Conservation (phyloP, 1,139 yeast genomes). For the Nadsonia starkeyi-henricii region DNA sequence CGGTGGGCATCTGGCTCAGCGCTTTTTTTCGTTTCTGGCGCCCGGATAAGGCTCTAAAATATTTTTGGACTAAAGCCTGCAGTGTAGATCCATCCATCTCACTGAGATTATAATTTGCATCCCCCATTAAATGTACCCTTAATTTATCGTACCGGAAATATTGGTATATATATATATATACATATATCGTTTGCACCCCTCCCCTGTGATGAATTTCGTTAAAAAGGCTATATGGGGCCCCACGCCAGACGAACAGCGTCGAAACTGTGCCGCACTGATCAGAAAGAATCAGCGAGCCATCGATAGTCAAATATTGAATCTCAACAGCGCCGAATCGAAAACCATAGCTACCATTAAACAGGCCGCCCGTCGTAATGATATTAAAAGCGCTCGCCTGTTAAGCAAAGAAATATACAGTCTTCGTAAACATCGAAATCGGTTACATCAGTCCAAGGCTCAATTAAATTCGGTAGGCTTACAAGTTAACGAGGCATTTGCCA, state of each 20-base stretch:
- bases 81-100: no score
- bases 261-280: conserved; percentile 67
- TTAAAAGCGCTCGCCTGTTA: conserved; percentile 58
- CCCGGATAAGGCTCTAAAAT: no score
- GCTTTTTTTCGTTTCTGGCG: no score
- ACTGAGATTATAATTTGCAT: conserved; percentile 1
- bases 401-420: conserved; percentile 73
- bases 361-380: conserved; percentile 67
- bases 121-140: background rate
- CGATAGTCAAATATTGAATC: conserved; percentile 53
- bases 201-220: conserved; percentile 26
- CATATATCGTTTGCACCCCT: no score
- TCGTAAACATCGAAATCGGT: conserved; percentile 57
- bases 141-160: background rate
- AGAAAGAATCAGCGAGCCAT: conserved; percentile 77
- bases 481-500: conserved; percentile 81
- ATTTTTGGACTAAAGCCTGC: no score
- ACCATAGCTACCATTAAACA: conserved; percentile 63
- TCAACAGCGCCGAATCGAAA: conserved; percentile 43
- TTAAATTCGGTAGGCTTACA: conserved; percentile 78
- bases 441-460: conserved; percentile 73
- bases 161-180: no score
- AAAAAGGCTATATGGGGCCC: conserved; percentile 91
- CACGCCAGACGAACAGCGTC: conserved; percentile 87
- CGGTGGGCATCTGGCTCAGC: no score